phyloP scores from a whole-genome alignment of 2,329 filamentous ascomycete genomes.

The Cladosporium sp. region DNA sequence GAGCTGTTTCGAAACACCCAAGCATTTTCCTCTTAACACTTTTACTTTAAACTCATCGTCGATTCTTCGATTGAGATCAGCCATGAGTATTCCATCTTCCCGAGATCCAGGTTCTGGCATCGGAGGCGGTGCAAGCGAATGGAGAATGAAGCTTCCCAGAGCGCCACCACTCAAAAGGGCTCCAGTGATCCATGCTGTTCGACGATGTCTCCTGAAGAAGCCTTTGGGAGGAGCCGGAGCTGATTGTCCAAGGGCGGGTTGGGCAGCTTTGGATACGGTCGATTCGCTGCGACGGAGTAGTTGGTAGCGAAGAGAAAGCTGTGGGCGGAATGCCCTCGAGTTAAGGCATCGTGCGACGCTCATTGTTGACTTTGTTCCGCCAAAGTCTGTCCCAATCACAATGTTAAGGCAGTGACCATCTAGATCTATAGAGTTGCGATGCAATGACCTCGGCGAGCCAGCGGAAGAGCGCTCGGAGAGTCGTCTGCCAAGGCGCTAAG shows the following conservation, averaged over 20 bases:
- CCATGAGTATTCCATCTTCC: slow-evolving; percentile 47
- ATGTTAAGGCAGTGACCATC: neutral
- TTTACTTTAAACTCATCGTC: slow-evolving; percentile 53
- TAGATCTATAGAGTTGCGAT: neutral
- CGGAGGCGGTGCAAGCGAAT: slow-evolving; percentile 49
- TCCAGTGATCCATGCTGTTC: slow-evolving; percentile 33
- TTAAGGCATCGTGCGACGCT: slow-evolving; percentile 12
- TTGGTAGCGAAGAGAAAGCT: slow-evolving; percentile 34
- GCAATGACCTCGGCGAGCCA: neutral
- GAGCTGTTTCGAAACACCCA: slow-evolving; percentile 38
- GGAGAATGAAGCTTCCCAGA: slow-evolving; percentile 43
- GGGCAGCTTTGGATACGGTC: slow-evolving; percentile 14
- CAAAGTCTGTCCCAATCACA: neutral
- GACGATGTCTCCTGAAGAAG: slow-evolving; percentile 14
- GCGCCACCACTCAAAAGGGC: slow-evolving; percentile 45
- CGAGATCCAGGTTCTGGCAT: slow-evolving; percentile 44
- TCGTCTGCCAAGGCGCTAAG: slow-evolving; percentile 3
- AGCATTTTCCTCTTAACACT: slow-evolving; percentile 48
- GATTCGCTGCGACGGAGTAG: slow-evolving; percentile 23
- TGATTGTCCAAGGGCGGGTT: slow-evolving; percentile 11
- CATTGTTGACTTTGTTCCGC: slow-evolving; percentile 13
- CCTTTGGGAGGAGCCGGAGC: slow-evolving; percentile 10
- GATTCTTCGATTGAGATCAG: slow-evolving; percentile 47
- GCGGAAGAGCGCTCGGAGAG: slow-evolving; percentile 7
- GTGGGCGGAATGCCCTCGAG: slow-evolving; percentile 27